These are phyloP conservation scores for Calocera cornea DNA, from an alignment of 768 basidiomycete genomes.

Conservation along the genomic window DNA sequence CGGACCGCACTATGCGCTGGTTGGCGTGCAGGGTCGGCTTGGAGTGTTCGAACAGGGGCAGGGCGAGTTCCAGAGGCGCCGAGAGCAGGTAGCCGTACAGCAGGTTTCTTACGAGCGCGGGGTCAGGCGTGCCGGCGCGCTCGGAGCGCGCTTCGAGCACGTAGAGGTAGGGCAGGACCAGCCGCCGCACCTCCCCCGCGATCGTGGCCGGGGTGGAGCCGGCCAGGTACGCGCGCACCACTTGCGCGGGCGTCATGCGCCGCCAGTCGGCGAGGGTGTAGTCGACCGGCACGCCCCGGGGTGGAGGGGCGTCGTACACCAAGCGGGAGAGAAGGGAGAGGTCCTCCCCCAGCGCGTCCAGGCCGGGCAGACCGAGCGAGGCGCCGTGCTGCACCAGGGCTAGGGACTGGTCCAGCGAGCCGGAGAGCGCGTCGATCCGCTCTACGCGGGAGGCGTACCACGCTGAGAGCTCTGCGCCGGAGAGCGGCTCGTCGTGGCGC, in stretches of 20 bases:
- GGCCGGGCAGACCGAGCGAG: constrained; percentile 55
- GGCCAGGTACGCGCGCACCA: constrained; percentile 63
- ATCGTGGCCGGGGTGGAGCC: constrained; percentile 55
- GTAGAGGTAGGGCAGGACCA: constrained; percentile 86
- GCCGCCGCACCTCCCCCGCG: constrained; percentile 50
- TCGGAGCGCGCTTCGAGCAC: constrained; percentile 83
- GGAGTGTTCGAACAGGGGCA: constrained; percentile 74
- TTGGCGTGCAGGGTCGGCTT: constrained; percentile 68
- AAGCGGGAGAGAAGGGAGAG: constrained; percentile 73
- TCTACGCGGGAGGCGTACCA: constrained; percentile 70
- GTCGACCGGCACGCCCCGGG: constrained; percentile 31
- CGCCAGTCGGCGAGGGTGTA: constrained; percentile 72
- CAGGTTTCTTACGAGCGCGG: constrained; percentile 45
- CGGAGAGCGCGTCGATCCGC: constrained; percentile 46
- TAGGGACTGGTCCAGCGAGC: constrained; percentile 68
- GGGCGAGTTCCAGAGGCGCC: constrained; percentile 51
- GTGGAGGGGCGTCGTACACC: constrained; percentile 63
- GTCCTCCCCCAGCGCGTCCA: constrained; percentile 86
- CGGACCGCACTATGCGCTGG: constrained; percentile 63
- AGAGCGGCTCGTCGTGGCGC: constrained; percentile 25
- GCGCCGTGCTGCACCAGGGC: constrained; percentile 74
- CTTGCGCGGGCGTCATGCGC: constrained; percentile 45
- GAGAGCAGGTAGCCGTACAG: constrained; percentile 61
- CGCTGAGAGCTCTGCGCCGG: constrained; percentile 38
- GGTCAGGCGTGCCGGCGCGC: constrained; percentile 58